Conservation (phyloP, 164 flowering plant genomes). For the Sextonia rubra region DNA sequence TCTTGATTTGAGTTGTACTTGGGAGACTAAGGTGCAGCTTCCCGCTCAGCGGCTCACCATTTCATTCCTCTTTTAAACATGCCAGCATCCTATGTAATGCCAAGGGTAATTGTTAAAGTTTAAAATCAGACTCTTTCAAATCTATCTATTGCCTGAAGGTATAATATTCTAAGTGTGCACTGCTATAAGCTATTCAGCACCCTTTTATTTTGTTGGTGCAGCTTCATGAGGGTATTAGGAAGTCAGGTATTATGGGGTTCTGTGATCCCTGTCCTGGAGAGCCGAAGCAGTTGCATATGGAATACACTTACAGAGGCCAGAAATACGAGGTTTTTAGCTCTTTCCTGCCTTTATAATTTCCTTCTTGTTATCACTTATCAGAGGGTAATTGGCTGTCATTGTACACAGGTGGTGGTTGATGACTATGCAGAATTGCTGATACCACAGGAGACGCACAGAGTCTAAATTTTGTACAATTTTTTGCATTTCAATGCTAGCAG, state of each 20-base stretch:
- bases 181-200: not conserved
- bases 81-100: too few relatives aligned
- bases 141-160: too few relatives aligned
- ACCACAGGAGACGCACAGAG: slow-evolving; percentile 50
- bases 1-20: too few relatives aligned
- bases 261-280: slow-evolving; percentile 96
- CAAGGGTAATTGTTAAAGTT: too few relatives aligned
- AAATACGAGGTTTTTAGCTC: slow-evolving; percentile 50
- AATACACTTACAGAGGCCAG: slow-evolving; percentile 54
- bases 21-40: too few relatives aligned
- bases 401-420: slow-evolving; percentile 45
- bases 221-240: slow-evolving; percentile 94
- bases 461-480: slow-evolving; percentile 14
- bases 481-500: not conserved
- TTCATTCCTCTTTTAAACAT: too few relatives aligned
- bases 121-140: too few relatives aligned
- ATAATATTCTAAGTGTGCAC: not conserved
- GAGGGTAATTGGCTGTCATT: slow-evolving; percentile 3
- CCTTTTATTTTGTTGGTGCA: slow-evolving; percentile 25
- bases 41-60: too few relatives aligned
- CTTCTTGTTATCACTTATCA: not conserved
- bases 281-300: slow-evolving; percentile 61
- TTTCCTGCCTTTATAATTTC: not conserved
- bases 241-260: slow-evolving; percentile 97
- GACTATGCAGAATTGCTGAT: slow-evolving; percentile 53